Conservation (phyloP, 257 asterid genomes). For the Solanum ossicruentum region DNA sequence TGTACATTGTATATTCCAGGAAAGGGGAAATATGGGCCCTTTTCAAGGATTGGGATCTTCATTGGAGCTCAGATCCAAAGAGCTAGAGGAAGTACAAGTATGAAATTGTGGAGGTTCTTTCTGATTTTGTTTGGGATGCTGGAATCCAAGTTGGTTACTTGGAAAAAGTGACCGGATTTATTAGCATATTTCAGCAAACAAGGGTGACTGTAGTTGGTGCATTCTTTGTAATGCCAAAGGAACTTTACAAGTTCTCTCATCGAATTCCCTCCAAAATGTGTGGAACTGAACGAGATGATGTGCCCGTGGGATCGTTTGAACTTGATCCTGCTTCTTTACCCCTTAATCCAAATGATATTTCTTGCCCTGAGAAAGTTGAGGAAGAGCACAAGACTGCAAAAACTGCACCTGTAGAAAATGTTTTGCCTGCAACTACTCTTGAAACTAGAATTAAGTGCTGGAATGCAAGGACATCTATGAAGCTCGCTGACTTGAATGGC, state of each 20-base stretch:
- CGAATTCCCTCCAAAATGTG: conserved; percentile 35
- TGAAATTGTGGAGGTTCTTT: conserved; percentile 53
- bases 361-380: conserved; percentile 20
- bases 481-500: conserved; percentile 8
- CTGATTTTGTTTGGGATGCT: conserved; percentile 20
- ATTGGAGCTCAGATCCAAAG: conserved; percentile 34
- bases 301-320: conserved; percentile 59
- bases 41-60: conserved; percentile 44
- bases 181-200: conserved; percentile 40
- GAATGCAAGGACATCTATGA: background rate
- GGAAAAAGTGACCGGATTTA: conserved; percentile 44
- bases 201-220: background rate
- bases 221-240: conserved; percentile 21
- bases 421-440: background rate
- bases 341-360: conserved; percentile 25
- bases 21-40: conserved; percentile 58
- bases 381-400: background rate
- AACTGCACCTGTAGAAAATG: background rate
- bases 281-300: conserved; percentile 50
- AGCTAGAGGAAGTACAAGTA: conserved; percentile 24
- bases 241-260: conserved; percentile 52
- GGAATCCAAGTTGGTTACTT: conserved; percentile 39
- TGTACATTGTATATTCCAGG: conserved; percentile 35
- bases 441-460: background rate
- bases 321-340: conserved; percentile 75